A percentile compares a stretch with the other conserved stretches of the same genome.
Evolutionary conservation across 495 filamentous ascomycete species (phyloP).

Genomic region (Neurospora pannonica): DNA sequence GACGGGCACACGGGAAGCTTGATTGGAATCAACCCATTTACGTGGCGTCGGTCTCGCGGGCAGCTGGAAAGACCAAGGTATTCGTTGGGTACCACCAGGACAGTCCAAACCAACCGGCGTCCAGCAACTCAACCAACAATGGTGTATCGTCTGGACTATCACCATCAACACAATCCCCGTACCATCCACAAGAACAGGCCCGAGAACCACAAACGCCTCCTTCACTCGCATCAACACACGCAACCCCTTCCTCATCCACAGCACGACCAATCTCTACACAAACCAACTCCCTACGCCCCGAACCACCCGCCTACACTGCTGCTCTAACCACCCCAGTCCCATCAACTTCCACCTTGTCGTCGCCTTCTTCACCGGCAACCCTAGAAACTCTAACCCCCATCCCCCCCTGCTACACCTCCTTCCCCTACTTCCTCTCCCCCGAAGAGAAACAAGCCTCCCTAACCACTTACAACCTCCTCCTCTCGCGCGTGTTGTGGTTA

Average conservation of each 20-base stretch:
- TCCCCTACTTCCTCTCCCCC: neutral
- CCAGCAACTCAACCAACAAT: neutral
- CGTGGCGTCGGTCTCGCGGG: neutral
- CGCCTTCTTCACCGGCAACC: neutral
- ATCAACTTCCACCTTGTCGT: neutral
- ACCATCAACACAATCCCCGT: neutral
- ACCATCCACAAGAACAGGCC: neutral
- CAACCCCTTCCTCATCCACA: too few relatives aligned
- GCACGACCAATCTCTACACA: too few relatives aligned
- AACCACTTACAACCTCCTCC: neutral
- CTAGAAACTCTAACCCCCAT: neutral
- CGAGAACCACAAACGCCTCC: neutral
- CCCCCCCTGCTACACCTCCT: neutral
- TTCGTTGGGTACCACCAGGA: neutral
- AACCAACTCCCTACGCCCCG: neutral
- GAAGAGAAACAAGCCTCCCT: neutral
- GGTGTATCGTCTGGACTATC: neutral
- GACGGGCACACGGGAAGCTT: neutral
- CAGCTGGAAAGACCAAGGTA: neutral
- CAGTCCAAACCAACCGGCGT: conserved; percentile 1
- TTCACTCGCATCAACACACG: neutral
- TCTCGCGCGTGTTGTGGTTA: neutral
- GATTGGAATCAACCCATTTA: neutral
- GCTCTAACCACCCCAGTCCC: neutral
- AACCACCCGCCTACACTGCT: neutral